These are phyloP conservation scores for Carex pumila DNA, from an alignment of 176 grass and related monocot species.

Conservation along the genomic window DNA sequence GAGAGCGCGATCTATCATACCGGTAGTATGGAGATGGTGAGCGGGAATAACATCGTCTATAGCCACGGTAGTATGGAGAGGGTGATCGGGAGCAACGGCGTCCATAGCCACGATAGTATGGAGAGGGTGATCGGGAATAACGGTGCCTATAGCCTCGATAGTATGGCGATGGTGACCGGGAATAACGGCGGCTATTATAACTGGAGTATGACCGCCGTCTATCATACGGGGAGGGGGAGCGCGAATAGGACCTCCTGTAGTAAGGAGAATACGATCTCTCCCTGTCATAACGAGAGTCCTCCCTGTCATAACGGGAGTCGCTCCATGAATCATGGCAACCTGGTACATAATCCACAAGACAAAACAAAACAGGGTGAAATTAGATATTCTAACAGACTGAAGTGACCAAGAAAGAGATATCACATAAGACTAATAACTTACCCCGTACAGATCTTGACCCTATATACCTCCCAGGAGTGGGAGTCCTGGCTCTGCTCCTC, in stretches of 20 bases:
- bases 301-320: constrained; percentile 6
- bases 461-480: constrained; percentile 79
- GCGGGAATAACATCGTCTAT: not conserved
- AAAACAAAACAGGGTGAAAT: not conserved
- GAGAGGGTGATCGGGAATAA: not conserved
- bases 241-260: not conserved
- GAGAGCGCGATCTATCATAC: not conserved
- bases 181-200: not conserved
- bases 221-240: not conserved
- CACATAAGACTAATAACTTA: constrained; percentile 5
- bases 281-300: constrained; percentile 7
- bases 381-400: not conserved
- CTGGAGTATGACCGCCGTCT: not conserved
- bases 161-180: not conserved
- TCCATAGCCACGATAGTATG: not conserved
- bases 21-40: constrained; percentile 4
- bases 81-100: not conserved
- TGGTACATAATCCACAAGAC: not conserved
- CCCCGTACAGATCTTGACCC: constrained; percentile 42
- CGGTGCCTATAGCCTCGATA: not conserved
- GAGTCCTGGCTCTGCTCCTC: constrained; percentile 52
- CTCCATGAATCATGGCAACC: constrained; percentile 5
- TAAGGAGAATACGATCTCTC: constrained; percentile 26
- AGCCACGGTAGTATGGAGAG: not conserved
- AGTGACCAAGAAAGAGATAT: not conserved